phyloP scores from a whole-genome alignment of 768 basidiomycete species.

The Suillus alpinus region DNA sequence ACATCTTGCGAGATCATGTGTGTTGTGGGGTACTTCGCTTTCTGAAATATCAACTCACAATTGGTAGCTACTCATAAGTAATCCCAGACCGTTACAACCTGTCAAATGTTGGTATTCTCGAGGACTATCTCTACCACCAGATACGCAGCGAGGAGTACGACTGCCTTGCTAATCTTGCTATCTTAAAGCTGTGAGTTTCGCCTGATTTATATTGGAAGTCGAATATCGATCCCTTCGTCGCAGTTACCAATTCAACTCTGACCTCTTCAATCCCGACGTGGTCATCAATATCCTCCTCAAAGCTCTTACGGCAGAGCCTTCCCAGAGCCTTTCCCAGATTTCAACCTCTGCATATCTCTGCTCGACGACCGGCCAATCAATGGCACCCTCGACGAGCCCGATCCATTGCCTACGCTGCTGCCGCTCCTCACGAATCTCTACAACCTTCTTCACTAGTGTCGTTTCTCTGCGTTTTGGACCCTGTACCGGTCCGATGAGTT shows the following conservation, averaged over 20 bases:
- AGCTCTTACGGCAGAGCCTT: conserved; percentile 75
- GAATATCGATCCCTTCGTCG: neutral
- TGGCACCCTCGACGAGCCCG: conserved; percentile 68
- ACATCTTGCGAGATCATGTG: no score
- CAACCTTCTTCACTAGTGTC: conserved; percentile 74
- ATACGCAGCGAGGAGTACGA: conserved; percentile 91
- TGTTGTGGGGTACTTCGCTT: no score
- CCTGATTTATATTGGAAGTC: conserved; percentile 1
- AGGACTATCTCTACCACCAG: conserved; percentile 96
- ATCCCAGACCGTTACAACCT: conserved; percentile 92
- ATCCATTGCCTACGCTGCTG: conserved; percentile 72
- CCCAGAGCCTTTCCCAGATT: conserved; percentile 93
- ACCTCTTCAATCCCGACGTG: conserved; percentile 89
- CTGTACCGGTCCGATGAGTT: conserved; percentile 68
- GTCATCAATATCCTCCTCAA: conserved; percentile 94
- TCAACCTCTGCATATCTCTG: conserved; percentile 92
- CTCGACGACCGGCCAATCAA: conserved; percentile 68
- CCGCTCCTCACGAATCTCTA: conserved; percentile 67
- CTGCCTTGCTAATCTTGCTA: conserved; percentile 91
- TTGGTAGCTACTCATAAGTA: conserved; percentile 6
- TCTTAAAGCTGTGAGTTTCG: conserved; percentile 76
- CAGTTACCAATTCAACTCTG: conserved; percentile 96
- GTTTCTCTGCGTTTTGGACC: conserved; percentile 86
- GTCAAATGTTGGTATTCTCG: conserved; percentile 86
- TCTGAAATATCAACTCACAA: no score